Evolutionary conservation across 192 early-diverging fungal species (phyloP).

Genomic region (Phlyctochytrium arcticum): DNA sequence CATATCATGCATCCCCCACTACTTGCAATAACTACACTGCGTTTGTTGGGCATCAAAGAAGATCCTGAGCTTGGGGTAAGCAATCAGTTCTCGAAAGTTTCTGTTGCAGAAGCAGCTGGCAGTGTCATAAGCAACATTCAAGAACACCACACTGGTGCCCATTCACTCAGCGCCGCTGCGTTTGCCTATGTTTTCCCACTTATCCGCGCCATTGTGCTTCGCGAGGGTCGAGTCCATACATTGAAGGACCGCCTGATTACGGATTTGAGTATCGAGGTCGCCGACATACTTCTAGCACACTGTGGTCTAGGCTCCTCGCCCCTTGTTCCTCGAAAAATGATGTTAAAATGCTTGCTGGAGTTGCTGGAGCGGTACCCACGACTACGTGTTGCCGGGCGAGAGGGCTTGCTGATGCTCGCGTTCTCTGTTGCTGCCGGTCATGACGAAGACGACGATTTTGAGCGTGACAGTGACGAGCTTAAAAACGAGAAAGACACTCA

Average conservation of each 20-base stretch:
- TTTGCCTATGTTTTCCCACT: conserved; percentile 49
- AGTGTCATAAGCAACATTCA: neutral
- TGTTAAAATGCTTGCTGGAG: conserved; percentile 35
- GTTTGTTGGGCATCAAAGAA: conserved; percentile 31
- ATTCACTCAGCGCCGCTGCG: conserved; percentile 21
- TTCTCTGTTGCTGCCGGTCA: conserved; percentile 30
- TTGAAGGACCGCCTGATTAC: conserved; percentile 39
- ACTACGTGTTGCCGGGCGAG: conserved; percentile 32
- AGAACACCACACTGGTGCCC: neutral
- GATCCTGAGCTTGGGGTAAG: conserved; percentile 23
- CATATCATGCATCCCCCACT: conserved; percentile 3
- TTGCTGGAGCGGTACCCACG: conserved; percentile 40
- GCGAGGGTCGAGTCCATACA: conserved; percentile 22
- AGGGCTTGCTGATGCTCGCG: conserved; percentile 35
- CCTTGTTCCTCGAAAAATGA: conserved; percentile 25
- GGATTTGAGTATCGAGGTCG: conserved; percentile 37
- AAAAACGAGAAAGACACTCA: conserved; percentile 9
- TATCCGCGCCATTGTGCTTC: conserved; percentile 32
- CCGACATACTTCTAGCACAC: conserved; percentile 44
- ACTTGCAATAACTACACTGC: conserved; percentile 25
- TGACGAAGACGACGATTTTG: conserved; percentile 23
- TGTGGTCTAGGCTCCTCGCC: conserved; percentile 27
- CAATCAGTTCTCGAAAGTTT: conserved; percentile 17
- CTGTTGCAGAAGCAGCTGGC: conserved; percentile 9
- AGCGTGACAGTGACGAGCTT: conserved; percentile 29